phyloP scores from a whole-genome alignment of 768 basidiomycete genomes.

The Russula dissimulans region DNA sequence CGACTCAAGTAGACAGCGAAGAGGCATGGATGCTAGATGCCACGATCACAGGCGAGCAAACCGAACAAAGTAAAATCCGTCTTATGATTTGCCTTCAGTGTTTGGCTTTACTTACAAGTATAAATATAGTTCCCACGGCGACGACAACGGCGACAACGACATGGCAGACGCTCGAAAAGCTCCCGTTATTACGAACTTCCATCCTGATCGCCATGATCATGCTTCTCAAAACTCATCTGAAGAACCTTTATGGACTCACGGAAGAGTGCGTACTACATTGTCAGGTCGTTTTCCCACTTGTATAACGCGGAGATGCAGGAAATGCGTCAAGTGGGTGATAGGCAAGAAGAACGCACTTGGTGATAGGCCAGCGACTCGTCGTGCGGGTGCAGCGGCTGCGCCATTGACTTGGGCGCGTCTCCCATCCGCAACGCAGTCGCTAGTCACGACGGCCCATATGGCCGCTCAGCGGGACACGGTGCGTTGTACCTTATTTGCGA shows the following conservation, averaged over 20 bases:
- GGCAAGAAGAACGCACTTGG: constrained; percentile 88
- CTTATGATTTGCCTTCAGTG: background rate
- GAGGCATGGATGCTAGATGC: background rate
- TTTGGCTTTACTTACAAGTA: background rate
- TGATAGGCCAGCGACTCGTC: constrained; percentile 66
- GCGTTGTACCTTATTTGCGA: constrained; percentile 15
- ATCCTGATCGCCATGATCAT: constrained; percentile 78
- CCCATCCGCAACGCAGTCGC: constrained; percentile 51
- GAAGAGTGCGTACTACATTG: constrained; percentile 66
- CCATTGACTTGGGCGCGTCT: constrained; percentile 68
- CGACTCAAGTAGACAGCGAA: background rate
- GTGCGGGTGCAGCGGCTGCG: constrained; percentile 47
- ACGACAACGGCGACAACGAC: background rate
- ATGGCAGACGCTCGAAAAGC: constrained; percentile 19
- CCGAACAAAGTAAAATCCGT: background rate
- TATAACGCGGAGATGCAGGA: constrained; percentile 37
- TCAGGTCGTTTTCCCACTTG: background rate
- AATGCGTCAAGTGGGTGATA: constrained; percentile 79
- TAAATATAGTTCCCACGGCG: background rate
- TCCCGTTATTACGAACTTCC: constrained; percentile 49
- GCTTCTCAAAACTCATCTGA: constrained; percentile 80
- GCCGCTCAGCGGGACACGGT: constrained; percentile 56
- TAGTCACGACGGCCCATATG: constrained; percentile 55
- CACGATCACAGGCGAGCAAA: background rate
- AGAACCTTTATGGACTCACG: constrained; percentile 71